A percentile compares a stretch with the other conserved stretches of the same genome.
Conservation (phyloP, 1,284 basidiomycete species). For the Ganoderma meredithae region DNA sequence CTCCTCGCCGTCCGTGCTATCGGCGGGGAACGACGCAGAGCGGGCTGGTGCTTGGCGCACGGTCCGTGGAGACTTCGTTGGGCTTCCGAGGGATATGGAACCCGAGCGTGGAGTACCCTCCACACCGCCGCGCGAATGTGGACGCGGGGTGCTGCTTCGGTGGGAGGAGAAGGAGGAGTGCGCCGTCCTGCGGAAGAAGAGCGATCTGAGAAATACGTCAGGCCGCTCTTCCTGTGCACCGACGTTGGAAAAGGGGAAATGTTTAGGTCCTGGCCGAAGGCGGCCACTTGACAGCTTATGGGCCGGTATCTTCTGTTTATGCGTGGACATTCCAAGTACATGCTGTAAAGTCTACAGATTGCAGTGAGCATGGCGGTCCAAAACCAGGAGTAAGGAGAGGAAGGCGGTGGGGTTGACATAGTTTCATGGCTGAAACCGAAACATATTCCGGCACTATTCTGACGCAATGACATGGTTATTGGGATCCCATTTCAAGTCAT, state of each 20-base stretch:
- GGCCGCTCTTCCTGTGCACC: conserved; percentile 28
- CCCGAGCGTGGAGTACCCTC: conserved; percentile 25
- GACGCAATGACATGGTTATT: background rate
- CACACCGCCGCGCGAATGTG: conserved; percentile 22
- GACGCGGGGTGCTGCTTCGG: conserved; percentile 50
- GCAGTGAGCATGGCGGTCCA: background rate
- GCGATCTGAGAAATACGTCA: conserved; percentile 57
- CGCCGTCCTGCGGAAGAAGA: conserved; percentile 51
- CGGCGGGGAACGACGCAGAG: conserved; percentile 36
- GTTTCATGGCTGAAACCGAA: background rate
- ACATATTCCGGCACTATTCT: background rate
- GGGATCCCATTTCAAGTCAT: background rate
- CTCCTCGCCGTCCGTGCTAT: conserved; percentile 30
- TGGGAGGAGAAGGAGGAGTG: conserved; percentile 51
- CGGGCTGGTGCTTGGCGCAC: conserved; percentile 24
- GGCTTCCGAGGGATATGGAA: conserved; percentile 26
- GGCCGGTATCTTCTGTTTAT: conserved; percentile 60
- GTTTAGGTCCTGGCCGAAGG: conserved; percentile 4
- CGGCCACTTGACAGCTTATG: background rate
- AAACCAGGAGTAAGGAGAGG: background rate
- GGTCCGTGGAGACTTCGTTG: conserved; percentile 19
- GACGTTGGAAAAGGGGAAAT: conserved; percentile 12
- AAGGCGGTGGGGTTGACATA: background rate
- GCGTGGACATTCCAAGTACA: conserved; percentile 64
- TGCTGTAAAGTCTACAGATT: conserved; percentile 59